Base-by-base conservation (phyloP, 2,329 filamentous ascomycete genomes). In the Phaeosphaeria sp. region DNA sequence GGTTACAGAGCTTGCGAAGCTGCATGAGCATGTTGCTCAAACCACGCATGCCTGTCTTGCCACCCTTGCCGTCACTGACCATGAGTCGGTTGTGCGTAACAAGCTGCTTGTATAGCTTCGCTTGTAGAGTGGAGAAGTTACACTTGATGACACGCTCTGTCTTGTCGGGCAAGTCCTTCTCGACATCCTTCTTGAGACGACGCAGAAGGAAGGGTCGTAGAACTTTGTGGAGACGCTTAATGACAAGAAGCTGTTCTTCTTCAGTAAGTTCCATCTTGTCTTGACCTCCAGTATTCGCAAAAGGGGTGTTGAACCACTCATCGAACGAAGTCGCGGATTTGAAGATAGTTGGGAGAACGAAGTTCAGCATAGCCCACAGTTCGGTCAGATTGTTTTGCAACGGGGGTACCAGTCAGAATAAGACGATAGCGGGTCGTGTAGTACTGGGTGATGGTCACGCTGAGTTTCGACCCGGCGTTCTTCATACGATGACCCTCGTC, bases 21-120 rank as follows among this genome's bases (percentile, higher is more conserved):
- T 99, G 95, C 95, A 99, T 99, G 60, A 99, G 92, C 93, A 99
- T 99, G 81, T 99, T 99, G 84, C 94, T 98, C 62, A 99, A 82
- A 77, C 95, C 95, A 74, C 93, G 92, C 79, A 96, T 90, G 67
- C 91, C 91, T 47, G 92, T 93, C 87, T 97, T 97, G 72, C 93
- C 93, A 62, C 93, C 93, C 81, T 97, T 97, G 72, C 92, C 93
- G 74, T 98, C 94, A 77, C 92, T 93, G 71, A 99, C 93, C 68
- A 92, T 89, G 74, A 99, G 89, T 77, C 91, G 94, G 80, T 98
- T 96, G 81, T 97, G 92, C 1, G 90, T 96, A 59, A 97, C 90
- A 83, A 99, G 93, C 76, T 99, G 95, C 81, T 96, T 96, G 85
- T 99, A 97, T 42, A 99, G 84, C 73, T 93, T 95, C 58, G 91